Conservation (phyloP, 2,329 filamentous ascomycete species). For the Diaporthe amygdali region DNA sequence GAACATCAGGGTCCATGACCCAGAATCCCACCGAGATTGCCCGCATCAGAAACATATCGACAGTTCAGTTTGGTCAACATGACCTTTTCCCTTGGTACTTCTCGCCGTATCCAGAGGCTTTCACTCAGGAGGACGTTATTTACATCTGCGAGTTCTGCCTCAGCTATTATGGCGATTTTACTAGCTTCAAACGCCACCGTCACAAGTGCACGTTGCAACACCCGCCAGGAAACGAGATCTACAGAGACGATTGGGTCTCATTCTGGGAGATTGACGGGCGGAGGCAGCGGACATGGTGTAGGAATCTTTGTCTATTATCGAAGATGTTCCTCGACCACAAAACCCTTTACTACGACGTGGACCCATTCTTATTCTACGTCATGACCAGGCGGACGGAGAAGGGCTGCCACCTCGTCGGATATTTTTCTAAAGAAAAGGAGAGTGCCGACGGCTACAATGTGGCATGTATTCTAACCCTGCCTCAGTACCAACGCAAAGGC, state of each 20-base stretch:
- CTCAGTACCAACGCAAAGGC: constrained; percentile 94
- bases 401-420: constrained; percentile 96
- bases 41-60: constrained; percentile 91
- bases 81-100: constrained; percentile 99
- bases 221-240: constrained; percentile 97
- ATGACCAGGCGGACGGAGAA: constrained; percentile 91
- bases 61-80: constrained; percentile 89
- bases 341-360: constrained; percentile 99
- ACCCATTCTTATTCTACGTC: constrained; percentile 97
- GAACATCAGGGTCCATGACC: constrained; percentile 96
- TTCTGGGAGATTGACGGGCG: constrained; percentile 98
- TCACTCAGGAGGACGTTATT: constrained; percentile 86
- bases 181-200: constrained; percentile 84
- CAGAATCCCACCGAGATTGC: constrained; percentile 98
- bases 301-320: constrained; percentile 90
- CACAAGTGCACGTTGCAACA: constrained; percentile 90
- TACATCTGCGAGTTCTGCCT: constrained; percentile 98
- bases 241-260: constrained; percentile 89
- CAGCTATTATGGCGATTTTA: constrained; percentile 83
- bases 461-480: constrained; percentile 94
- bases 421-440: constrained; percentile 99
- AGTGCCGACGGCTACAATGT: constrained; percentile 97
- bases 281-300: constrained; percentile 93
- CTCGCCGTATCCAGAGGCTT: constrained; percentile 91
- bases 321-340: constrained; percentile 99